Evolutionary conservation across 148 eudicot species (phyloP), one percentile per base, ranked within the genome.

Genomic region (Pharnaceum exiguum): DNA sequence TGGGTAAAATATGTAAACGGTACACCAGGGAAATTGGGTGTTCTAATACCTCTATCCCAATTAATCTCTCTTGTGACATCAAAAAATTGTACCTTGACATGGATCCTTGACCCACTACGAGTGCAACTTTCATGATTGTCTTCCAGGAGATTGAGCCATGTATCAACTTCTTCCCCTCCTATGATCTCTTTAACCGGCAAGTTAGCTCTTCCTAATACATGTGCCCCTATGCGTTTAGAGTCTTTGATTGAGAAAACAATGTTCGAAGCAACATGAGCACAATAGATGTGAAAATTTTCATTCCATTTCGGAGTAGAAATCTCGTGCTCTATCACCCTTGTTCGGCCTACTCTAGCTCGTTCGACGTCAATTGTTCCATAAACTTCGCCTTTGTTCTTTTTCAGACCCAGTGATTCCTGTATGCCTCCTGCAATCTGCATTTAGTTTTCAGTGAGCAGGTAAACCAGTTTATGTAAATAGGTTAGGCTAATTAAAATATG

Each of bases 331-430:
- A 70, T 13, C 12, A 79, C 55, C 46, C 81, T 76, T 45, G 84
- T 79, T 18, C 84, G 66, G 12, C 81, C 78, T 13, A 73, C 76
- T 40, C 78, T 67, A 7, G 81, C 78, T 43, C 64, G 70, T 39
- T 79, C 84, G 21, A 76, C 42, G 43, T 79, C 84, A 5, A 79
- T 59, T 3, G 84, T 57, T 13, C 73, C 76, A 51, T 79, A 79
- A n/a, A 79, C 59, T 31, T 12, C 73, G 5, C 71, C 55, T 3
- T 36, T 45, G 1, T 35, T 62, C 4, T 65, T 53, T 6, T 47
- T 53, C 18, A 59, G 17, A 0, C 15, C 21, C n/a, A n/a, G n/a
- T n/a, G n/a, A n/a, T 16, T 12, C 59, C 35, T 37, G 68, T 23
- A 70, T 37, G 4, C 62, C 51, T 5, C 63, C 74, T 22, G 31